These are phyloP conservation scores for Colletotrichum trifolii DNA, from an alignment of 2,329 filamentous ascomycete species.

Conservation along the genomic window DNA sequence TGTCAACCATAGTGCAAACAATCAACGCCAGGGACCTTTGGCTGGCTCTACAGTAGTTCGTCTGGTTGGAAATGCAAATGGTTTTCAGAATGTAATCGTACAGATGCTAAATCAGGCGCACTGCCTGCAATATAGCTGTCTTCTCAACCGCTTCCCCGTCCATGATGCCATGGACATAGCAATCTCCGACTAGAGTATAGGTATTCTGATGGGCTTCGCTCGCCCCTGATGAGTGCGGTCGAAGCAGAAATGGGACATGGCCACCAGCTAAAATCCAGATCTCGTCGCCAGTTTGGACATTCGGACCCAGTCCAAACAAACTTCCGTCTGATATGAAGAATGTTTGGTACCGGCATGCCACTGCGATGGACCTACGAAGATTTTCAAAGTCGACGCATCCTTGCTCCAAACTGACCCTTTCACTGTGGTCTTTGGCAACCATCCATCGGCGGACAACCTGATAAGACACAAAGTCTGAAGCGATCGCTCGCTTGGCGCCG, in stretches of 20 bases:
- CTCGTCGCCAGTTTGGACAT: background rate
- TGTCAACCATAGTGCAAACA: too few species aligned
- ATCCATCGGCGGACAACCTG: background rate
- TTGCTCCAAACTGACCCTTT: background rate
- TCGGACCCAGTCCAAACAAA: background rate
- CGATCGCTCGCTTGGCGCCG: background rate
- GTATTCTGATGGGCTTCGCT: background rate
- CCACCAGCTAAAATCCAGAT: background rate
- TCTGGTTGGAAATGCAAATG: too few species aligned
- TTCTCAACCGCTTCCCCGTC: background rate
- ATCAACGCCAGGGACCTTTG: too few species aligned
- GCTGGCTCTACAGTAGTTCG: too few species aligned
- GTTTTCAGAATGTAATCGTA: background rate
- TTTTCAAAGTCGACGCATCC: background rate
- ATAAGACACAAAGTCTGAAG: background rate
- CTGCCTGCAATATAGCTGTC: background rate
- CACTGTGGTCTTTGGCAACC: background rate
- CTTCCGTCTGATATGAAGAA: background rate
- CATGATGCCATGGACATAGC: background rate
- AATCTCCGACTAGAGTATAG: background rate
- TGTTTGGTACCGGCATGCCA: background rate
- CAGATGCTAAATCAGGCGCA: background rate
- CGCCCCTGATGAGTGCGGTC: background rate
- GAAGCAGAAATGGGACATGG: background rate
- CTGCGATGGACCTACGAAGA: background rate